Base-by-base conservation (phyloP, 805 yeast species). In the Wickerhamiella occidentalis region DNA sequence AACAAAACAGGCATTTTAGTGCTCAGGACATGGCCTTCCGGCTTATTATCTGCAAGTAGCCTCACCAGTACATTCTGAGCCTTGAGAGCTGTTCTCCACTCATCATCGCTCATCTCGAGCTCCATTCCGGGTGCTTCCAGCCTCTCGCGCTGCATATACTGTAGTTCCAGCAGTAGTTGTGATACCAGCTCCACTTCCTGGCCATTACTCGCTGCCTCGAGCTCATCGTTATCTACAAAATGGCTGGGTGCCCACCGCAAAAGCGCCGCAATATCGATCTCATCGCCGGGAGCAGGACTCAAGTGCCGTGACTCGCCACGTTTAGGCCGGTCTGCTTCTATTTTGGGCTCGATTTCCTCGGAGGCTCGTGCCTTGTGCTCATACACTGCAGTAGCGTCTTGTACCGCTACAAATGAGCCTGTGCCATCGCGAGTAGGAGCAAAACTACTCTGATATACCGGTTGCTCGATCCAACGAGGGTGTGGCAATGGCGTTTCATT, bases 361-460 rank as follows among this genome's bases (percentile, higher is more conserved):
- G 29, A 26, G 43, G 42, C 42, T 28, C 28, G 25, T 4, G 35
- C 35, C 44, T 40, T 40, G 26, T 49, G 56, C 13, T 22, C 35
- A 55, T 55, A 58, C 7, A 56, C 57, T 13, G 43, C 47, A 2
- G 54, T 51, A 6, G 58, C 52, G 22, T 55, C 55, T 17, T 40
- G 51, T 22, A 33, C 52, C 3, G 54, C 49, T 8, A 52, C 56
- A 29, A 58, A 54, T 6, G 79, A 70, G 17, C 73, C 74, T 33
- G 73, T 71, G 55, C 80, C 82, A 60, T 80, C 86, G 38, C 71
- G 65, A 9, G 73, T 61, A 3, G 92, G 92, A 0, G 85, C 85
- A 70, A 81, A 82, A 12, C 77, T 69, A n/a, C 25, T 13, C 43
- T 72, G 68, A 48, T 67, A 70, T 12, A 70, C 70, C 37, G 69